Conservation (phyloP, 2,329 filamentous ascomycete species). For the Uncinocarpus reesii region DNA sequence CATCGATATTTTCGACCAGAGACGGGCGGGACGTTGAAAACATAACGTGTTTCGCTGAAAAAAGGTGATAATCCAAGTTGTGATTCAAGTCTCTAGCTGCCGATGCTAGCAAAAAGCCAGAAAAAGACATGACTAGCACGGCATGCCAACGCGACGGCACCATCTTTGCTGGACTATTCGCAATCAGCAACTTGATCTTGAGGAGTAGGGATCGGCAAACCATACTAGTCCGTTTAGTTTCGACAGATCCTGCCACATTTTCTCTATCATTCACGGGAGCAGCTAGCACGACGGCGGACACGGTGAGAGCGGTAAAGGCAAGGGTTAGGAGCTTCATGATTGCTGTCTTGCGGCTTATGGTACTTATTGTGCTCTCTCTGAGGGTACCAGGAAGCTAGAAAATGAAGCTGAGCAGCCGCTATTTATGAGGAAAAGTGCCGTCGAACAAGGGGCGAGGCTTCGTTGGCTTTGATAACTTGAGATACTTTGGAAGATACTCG, state of each 20-base stretch:
- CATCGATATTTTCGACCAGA: too few relatives aligned
- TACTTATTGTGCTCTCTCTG: too few relatives aligned
- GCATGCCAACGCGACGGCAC: constrained; percentile 28
- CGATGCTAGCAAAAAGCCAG: not conserved
- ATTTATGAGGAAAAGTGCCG: not conserved
- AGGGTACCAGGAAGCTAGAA: constrained; percentile 11
- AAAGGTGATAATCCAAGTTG: too few relatives aligned
- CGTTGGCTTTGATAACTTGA: not conserved
- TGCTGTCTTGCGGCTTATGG: constrained; percentile 12
- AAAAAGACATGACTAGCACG: constrained; percentile 27
- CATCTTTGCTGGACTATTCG: constrained; percentile 22
- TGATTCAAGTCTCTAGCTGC: not conserved
- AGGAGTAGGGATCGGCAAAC: constrained; percentile 14
- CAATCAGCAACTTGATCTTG: constrained; percentile 24
- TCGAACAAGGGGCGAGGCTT: not conserved
- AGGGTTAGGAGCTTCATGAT: constrained; percentile 42
- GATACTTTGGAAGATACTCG: not conserved
- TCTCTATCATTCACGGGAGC: constrained; percentile 16
- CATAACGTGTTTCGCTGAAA: too few relatives aligned
- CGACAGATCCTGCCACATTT: not conserved
- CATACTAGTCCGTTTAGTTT: constrained; percentile 6
- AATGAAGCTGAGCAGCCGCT: not conserved
- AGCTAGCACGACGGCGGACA: constrained; percentile 26
- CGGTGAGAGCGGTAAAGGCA: constrained; percentile 34
- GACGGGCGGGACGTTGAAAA: too few relatives aligned